Evolutionary conservation across 371 early-diverging fungal genomes (phyloP), one percentile per base, ranked within the genome.

Genomic region (Rhizopus microsporus): DNA sequence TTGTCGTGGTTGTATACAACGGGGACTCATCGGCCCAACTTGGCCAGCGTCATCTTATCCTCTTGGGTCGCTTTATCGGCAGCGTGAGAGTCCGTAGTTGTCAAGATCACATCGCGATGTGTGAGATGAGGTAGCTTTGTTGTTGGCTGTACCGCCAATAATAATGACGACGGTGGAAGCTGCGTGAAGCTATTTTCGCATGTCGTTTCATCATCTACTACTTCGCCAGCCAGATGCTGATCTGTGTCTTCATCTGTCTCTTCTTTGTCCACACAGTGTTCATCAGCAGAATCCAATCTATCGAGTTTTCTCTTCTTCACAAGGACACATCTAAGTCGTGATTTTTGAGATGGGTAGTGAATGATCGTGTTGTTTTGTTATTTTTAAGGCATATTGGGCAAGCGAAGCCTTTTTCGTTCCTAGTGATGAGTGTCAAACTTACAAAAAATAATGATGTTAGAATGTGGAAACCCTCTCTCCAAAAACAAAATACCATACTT

Each of bases 191-290:
- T 17, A 51, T 6, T 9, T 35, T 34, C 37, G 51, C 51, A 6
- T 51, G 34, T 51, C 37, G 3, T 51, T 51, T 51, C 10, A 31
- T 12, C 6, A 53, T 23, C 1, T 23, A 23, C 23, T 23, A 23
- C 42, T 15, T 58, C 34, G 35, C 45, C 58, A 58, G 34, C 52
- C 32, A 23, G 34, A 58, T 58, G 58, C 46, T 58, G 52, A 45
- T 58, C 35, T 58, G 45, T 35, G 37, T 45, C 29, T 51, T 35
- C 52, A 58, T 58, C 52, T 51, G 45, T 35, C 58, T 58, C 58
- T 58, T 58, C 29, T 51, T 58, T 46, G 52, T 43, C 52, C 58
- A 58, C 23, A 58, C 51, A 45, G 34, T 58, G 52, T 58, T 58
- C 35, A 57, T 51, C 23, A 58, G 23, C 37, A 58, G 52, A 58